Evolutionary conservation across 2,329 filamentous ascomycete species (phyloP).

Genomic region (Colletotrichum sp.): DNA sequence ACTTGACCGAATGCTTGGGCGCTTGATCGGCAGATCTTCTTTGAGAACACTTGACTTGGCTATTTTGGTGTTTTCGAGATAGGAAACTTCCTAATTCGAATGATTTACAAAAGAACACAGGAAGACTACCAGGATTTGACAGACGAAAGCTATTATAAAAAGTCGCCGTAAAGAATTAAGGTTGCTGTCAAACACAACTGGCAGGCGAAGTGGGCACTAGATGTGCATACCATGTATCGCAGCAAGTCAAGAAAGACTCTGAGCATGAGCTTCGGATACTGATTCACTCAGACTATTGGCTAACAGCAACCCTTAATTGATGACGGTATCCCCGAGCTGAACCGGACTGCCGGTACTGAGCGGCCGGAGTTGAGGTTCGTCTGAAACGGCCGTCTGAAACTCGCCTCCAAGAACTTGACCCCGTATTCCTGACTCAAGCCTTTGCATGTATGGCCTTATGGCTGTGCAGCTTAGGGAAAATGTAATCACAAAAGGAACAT

Average conservation of each 20-base stretch:
- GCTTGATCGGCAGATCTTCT: neutral
- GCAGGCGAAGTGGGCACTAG: neutral
- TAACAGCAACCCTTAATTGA: neutral
- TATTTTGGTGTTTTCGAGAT: neutral
- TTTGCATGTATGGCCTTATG: neutral
- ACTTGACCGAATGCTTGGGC: neutral
- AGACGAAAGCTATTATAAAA: neutral
- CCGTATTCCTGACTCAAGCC: neutral
- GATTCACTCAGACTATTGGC: neutral
- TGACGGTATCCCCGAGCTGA: neutral
- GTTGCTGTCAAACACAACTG: neutral
- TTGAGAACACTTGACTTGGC: neutral
- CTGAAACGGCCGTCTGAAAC: slow-evolving; percentile 6
- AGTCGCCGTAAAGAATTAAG: neutral
- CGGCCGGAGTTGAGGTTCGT: neutral
- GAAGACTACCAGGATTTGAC: neutral
- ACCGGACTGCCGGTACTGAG: neutral
- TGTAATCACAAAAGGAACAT: neutral
- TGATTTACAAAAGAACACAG: neutral
- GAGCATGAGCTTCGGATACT: neutral
- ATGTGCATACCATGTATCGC: neutral
- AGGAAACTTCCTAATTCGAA: neutral
- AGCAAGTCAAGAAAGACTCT: neutral
- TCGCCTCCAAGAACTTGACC: neutral
- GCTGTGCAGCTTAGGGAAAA: neutral